These are phyloP conservation scores for Hymenoscyphus repandus DNA, from an alignment of 2,329 filamentous ascomycete genomes.

Conservation along the genomic window DNA sequence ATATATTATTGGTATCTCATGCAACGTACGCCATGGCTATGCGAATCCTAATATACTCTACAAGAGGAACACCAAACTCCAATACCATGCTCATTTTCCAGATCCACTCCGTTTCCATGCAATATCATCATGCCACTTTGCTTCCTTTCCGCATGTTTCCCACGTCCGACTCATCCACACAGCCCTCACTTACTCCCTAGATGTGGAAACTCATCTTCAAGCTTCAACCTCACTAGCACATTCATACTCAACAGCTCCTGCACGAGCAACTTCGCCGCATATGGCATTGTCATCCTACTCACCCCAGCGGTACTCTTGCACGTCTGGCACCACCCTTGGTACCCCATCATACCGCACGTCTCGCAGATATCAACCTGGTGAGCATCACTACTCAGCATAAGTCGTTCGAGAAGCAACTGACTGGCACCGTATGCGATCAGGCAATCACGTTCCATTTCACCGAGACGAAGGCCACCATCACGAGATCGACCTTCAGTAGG, in stretches of 20 bases:
- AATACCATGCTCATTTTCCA: background rate
- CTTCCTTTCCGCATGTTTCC: too few species aligned
- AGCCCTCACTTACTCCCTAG: slow-evolving; percentile 9
- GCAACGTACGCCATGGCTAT: background rate
- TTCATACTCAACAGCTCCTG: slow-evolving; percentile 99
- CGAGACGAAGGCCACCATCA: slow-evolving; percentile 85
- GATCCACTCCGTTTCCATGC: too few species aligned
- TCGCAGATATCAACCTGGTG: slow-evolving; percentile 93
- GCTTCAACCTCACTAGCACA: slow-evolving; percentile 83
- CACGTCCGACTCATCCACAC: too few species aligned
- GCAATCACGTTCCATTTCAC: slow-evolving; percentile 99
- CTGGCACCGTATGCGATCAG: slow-evolving; percentile 94
- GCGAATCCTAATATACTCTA: background rate
- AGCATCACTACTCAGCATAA: slow-evolving; percentile 92
- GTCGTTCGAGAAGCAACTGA: slow-evolving; percentile 82
- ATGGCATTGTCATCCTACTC: slow-evolving; percentile 92
- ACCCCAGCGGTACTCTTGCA: slow-evolving; percentile 83
- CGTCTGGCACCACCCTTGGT: slow-evolving; percentile 89
- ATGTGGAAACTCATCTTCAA: slow-evolving; percentile 86
- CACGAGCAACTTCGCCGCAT: slow-evolving; percentile 91
- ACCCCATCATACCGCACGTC: slow-evolving; percentile 89
- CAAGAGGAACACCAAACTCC: background rate
- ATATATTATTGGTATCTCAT: too few species aligned
- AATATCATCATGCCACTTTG: too few species aligned
- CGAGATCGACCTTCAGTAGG: slow-evolving; percentile 93